These are phyloP conservation scores for Nakazawaea anatomiae DNA, from an alignment of 805 yeast species.

Conservation along the genomic window DNA sequence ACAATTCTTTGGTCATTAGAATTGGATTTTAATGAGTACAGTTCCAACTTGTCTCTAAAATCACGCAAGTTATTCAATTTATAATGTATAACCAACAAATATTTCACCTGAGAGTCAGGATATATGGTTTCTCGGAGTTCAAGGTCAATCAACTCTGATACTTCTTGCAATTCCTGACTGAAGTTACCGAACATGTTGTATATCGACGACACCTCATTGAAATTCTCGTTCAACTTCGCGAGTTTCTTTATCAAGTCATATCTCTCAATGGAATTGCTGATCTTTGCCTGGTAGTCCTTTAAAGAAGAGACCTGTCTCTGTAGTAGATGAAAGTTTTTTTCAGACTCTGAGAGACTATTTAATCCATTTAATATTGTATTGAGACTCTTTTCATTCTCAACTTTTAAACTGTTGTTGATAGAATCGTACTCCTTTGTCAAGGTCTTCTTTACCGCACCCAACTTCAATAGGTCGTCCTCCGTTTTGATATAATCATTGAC, in stretches of 20 bases:
- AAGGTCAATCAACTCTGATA: conserved; percentile 47
- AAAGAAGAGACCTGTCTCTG: conserved; percentile 22
- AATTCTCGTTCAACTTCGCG: conserved; percentile 63
- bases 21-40: conserved; percentile 36
- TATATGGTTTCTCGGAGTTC: conserved; percentile 37
- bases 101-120: conserved; percentile 42
- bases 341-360: conserved; percentile 30
- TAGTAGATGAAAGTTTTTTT: conserved; percentile 36
- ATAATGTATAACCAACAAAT: conserved; percentile 63
- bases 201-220: conserved; percentile 62
- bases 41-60: conserved; percentile 66
- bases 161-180: conserved; percentile 39
- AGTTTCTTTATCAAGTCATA: conserved; percentile 67
- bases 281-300: conserved; percentile 36
- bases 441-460: conserved; percentile 47
- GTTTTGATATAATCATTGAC: conserved; percentile 19
- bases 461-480: conserved; percentile 46
- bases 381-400: conserved; percentile 62
- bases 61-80: conserved; percentile 66
- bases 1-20: conserved; percentile 66
- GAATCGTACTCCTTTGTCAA: conserved; percentile 65
- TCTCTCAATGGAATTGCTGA: conserved; percentile 52
- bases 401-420: conserved; percentile 66
- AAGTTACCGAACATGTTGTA: conserved; percentile 57
- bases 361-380: conserved; percentile 45